A percentile compares a stretch with the other conserved stretches of the same genome.
Conservation (phyloP, 768 basidiomycete genomes). For the Cyathus striatus region DNA sequence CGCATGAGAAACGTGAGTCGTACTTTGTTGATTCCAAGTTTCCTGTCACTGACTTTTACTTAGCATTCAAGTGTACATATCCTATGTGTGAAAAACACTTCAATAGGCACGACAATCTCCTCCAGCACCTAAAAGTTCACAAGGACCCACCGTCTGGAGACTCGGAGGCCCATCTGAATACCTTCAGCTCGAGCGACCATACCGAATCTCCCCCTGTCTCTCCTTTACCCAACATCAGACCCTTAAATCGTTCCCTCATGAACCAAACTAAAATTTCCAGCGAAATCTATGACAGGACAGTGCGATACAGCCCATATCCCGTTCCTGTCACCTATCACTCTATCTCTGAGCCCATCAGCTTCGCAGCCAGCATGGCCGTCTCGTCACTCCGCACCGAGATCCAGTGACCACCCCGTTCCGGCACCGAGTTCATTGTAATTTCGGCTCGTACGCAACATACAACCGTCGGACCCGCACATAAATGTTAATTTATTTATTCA, state of each 20-base stretch:
- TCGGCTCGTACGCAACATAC: neutral
- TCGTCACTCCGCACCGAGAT: neutral
- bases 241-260: neutral
- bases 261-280: neutral
- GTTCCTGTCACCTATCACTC: neutral
- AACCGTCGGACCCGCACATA: too few relatives aligned
- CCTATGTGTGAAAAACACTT: conserved; percentile 55
- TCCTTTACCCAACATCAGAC: neutral
- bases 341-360: neutral
- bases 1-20: conserved; percentile 58
- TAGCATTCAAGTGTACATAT: conserved; percentile 64
- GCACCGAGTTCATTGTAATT: neutral
- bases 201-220: neutral
- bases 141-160: conserved; percentile 15
- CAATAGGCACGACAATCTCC: conserved; percentile 64
- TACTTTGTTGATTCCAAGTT: conserved; percentile 3
- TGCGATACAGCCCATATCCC: neutral
- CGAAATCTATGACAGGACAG: too few relatives aligned
- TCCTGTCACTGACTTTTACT: neutral
- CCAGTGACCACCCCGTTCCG: neutral
- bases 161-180: neutral
- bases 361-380: neutral
- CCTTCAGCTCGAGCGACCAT: neutral
- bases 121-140: conserved; percentile 62
- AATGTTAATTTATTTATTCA: neutral